Percentiles rank a stretch among this genome's conserved stretches.
phyloP scores from a whole-genome alignment of 176 grass and related monocot species.

The Oryza glumipatula region DNA sequence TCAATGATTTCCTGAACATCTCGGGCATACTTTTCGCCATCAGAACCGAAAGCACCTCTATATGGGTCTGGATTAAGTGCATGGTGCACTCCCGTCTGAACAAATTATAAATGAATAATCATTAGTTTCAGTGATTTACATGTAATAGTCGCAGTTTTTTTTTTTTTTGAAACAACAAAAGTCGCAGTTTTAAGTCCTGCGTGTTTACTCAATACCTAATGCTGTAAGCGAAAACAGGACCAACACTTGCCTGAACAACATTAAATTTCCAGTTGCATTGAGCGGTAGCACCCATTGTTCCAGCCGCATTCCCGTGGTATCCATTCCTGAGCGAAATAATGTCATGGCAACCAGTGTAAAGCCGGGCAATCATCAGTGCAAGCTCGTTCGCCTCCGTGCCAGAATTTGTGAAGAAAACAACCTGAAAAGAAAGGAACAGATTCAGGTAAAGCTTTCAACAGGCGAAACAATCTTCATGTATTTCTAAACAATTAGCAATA shows the following conservation, averaged over 20 bases:
- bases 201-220: background rate
- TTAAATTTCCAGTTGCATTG: constrained; percentile 96
- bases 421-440: constrained; percentile 50
- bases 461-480: background rate
- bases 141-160: background rate
- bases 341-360: constrained; percentile 88
- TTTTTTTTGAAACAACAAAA: no score
- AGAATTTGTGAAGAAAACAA: constrained; percentile 98
- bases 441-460: background rate
- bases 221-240: background rate
- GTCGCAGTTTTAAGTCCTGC: no score
- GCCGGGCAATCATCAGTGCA: constrained; percentile 86
- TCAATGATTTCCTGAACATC: constrained; percentile 98
- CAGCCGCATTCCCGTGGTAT: constrained; percentile 98
- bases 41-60: constrained; percentile 80
- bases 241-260: constrained; percentile 60
- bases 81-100: constrained; percentile 90
- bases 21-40: constrained; percentile 89
- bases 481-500: background rate
- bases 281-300: constrained; percentile 85
- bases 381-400: constrained; percentile 94
- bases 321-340: constrained; percentile 93
- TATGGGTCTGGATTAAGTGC: constrained; percentile 90
- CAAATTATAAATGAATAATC: constrained; percentile 9
- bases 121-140: background rate